phyloP scores from a whole-genome alignment of 768 basidiomycete genomes.

The Serpula lacrymans region DNA sequence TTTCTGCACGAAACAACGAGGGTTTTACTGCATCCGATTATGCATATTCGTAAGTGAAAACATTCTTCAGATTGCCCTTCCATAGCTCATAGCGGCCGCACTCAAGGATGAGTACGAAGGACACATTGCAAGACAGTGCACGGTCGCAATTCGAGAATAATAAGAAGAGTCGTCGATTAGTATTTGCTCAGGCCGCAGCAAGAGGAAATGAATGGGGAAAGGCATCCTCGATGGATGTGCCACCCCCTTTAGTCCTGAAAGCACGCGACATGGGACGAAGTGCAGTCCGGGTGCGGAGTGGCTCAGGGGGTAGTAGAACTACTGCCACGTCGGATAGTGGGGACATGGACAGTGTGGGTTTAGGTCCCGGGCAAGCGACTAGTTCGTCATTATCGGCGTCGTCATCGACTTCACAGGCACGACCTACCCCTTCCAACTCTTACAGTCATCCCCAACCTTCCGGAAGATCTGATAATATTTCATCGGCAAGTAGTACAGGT shows the following conservation, averaged over 20 bases:
- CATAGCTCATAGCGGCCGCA: slow-evolving; percentile 4
- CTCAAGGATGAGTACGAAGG: slow-evolving; percentile 64
- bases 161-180: slow-evolving; percentile 67
- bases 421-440: slow-evolving; percentile 26
- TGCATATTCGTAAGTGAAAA: slow-evolving; percentile 57
- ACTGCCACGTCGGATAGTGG: slow-evolving; percentile 75
- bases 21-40: slow-evolving; percentile 93
- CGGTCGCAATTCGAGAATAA: slow-evolving; percentile 76
- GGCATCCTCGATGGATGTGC: slow-evolving; percentile 36
- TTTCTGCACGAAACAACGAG: slow-evolving; percentile 79
- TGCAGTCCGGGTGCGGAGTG: slow-evolving; percentile 65
- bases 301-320: slow-evolving; percentile 77
- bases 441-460: slow-evolving; percentile 43
- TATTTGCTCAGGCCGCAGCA: slow-evolving; percentile 71
- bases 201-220: slow-evolving; percentile 61
- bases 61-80: slow-evolving; percentile 1
- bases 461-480: slow-evolving; percentile 24
- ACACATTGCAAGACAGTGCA: slow-evolving; percentile 78
- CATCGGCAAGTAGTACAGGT: slow-evolving; percentile 33
- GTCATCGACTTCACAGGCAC: slow-evolving; percentile 60
- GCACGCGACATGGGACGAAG: slow-evolving; percentile 37
- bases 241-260: slow-evolving; percentile 46
- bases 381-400: slow-evolving; percentile 56
- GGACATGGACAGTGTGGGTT: slow-evolving; percentile 48
- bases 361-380: slow-evolving; percentile 35